Evolutionary conservation across 1,284 basidiomycete species (phyloP), one percentile per base, ranked within the genome.

Genomic region (Sporisorium iseilematis-ciliati): DNA sequence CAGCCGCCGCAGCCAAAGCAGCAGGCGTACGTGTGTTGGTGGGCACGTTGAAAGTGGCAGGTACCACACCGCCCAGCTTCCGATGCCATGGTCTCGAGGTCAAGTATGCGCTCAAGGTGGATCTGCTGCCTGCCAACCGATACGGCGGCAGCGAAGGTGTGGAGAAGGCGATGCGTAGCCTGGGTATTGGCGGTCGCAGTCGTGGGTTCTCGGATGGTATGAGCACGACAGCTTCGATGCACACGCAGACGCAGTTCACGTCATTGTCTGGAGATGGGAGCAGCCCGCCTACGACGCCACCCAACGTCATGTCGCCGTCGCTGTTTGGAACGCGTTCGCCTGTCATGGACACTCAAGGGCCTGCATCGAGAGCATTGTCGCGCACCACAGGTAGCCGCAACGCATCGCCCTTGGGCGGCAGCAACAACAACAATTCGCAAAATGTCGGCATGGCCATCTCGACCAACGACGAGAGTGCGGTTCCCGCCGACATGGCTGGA

Each of bases 81-180:
- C 60, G 81, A 16, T 78, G 78, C 57, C 81, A 82, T 45, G 79
- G 79, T 5, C 70, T 82, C 29, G 81, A 82, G 62, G 75, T 82
- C 63, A 81, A 81, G 60, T 82, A 82, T 46, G 79, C 79, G 35
- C 59, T 82, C 73, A 82, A 82, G 64, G 65, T 82, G 35, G 81
- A 82, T 54, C 65, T 82, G 41, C 43, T 82, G 26, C 79, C 81
- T 1, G 65, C 61, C 31, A 69, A 66, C 46, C 62, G 72, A 33
- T 60, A 60, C 48, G 45, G 56, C 18, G 38, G 58, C 31, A 53
- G 68, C 38, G 73, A 70, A 18, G 65, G 68, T 1, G 57, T 72
- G 21, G 66, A 66, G 20, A 65, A 72, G 57, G 75, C 70, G 48
- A 25, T 71, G 55, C 58, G 61, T 23, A 68, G 52, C 45, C 23